Evolutionary conservation across 2,329 filamentous ascomycete genomes (phyloP), one percentile per base, ranked within the genome.

Genomic region (Colletotrichum sp.): DNA sequence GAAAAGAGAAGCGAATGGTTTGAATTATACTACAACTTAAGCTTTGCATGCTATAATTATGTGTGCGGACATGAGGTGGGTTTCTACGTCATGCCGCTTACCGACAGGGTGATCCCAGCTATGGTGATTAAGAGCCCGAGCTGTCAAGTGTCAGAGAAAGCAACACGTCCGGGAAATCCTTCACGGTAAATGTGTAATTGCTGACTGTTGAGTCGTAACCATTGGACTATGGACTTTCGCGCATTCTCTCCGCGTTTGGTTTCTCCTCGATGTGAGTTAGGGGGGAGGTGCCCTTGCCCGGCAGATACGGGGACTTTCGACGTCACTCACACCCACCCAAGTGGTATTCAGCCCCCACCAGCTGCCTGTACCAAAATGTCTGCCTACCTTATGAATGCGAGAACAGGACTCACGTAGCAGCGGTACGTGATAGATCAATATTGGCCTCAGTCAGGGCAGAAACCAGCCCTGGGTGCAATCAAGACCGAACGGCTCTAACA

Each of bases 161-260:
- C 0, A 22, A 0, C 25, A 52, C 55, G 13, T 28, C 15, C 15
- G 6, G 13, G 5, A 59, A 59, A 28, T 2, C 4, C 1, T 11
- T 22, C 22, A 28, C n/a, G 0, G 9, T 1, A 59, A 2, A 8
- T 22, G 0, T 22, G n/a, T 22, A 22, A 19, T 19, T 1, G 13
- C 2, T 11, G 22, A 59, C 52, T 57, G 13, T 19, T 25, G 22
- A 22, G 2, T 52, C 2, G n/a, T 3, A n/a, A 2, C 3, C 9
- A n/a, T 4, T 7, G 9, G 0, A 48, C 9, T 12, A 3, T n/a
- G 5, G 5, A 12, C 9, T n/a, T 44, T 0, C 19, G 1, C 3
- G 3, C 8, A 11, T 19, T 48, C 39, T 48, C 19, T 48, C 19
- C 9, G 39, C 39, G 5, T 13, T 22, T 52, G 44, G 11, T 52